These are phyloP conservation scores for Trichoderma sp. DNA, from an alignment of 2,329 filamentous ascomycete genomes.

Conservation along the genomic window DNA sequence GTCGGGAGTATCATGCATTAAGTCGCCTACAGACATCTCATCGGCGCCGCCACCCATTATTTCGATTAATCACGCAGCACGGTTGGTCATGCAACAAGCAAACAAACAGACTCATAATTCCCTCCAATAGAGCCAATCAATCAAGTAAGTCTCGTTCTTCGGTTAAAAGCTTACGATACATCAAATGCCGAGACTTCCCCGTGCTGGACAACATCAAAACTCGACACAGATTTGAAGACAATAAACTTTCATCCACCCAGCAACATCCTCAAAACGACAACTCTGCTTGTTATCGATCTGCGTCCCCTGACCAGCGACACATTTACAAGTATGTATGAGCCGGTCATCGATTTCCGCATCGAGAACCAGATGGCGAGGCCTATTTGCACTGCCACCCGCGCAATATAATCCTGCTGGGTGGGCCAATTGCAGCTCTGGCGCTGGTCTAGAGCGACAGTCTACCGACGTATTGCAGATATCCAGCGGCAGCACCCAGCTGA, in stretches of 20 bases:
- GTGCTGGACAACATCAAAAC: neutral
- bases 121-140: neutral
- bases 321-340: neutral
- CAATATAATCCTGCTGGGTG: neutral
- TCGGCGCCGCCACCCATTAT: neutral
- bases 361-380: neutral
- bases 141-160: neutral
- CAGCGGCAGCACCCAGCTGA: neutral
- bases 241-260: neutral
- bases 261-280: neutral
- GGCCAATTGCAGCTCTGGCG: neutral
- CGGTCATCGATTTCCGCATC: neutral
- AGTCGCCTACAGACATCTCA: neutral
- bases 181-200: conserved; percentile 21
- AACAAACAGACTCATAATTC: neutral
- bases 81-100: neutral
- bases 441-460: neutral
- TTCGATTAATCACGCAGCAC: neutral
- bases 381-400: neutral
- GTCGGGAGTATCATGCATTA: neutral
- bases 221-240: conserved; percentile 4
- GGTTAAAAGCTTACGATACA: neutral
- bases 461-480: too few species aligned
- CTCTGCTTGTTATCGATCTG: neutral
- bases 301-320: neutral